phyloP scores from a whole-genome alignment of 2,329 filamentous ascomycete species.

The Penicillium sp. region DNA sequence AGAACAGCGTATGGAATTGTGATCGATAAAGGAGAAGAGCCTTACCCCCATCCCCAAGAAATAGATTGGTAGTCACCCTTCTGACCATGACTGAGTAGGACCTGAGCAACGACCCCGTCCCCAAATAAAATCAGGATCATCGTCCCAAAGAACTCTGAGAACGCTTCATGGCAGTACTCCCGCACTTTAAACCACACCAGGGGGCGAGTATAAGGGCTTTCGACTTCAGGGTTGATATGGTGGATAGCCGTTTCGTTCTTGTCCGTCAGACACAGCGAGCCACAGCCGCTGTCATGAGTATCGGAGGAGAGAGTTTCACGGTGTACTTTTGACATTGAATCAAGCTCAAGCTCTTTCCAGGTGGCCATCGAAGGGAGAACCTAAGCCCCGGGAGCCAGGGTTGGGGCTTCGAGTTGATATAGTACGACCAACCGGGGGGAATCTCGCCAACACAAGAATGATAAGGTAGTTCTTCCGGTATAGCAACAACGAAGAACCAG shows the following conservation, averaged over 20 bases:
- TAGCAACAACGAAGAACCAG: constrained; percentile 12
- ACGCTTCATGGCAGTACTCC: constrained; percentile 53
- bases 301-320: constrained; percentile 10
- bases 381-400: not conserved
- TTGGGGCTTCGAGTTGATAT: constrained; percentile 7
- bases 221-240: constrained; percentile 9
- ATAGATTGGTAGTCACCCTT: constrained; percentile 53
- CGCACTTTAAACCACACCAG: constrained; percentile 55
- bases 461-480: constrained; percentile 6
- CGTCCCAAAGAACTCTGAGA: constrained; percentile 66
- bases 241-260: constrained; percentile 18
- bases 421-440: not conserved
- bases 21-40: not conserved
- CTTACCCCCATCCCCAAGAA: constrained; percentile 50
- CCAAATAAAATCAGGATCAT: constrained; percentile 68
- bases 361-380: constrained; percentile 6
- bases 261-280: constrained; percentile 14
- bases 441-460: not conserved
- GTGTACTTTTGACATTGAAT: constrained; percentile 16
- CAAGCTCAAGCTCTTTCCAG: constrained; percentile 3
- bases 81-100: constrained; percentile 53
- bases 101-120: constrained; percentile 68
- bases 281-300: constrained; percentile 16
- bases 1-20: not conserved
- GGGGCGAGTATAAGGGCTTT: constrained; percentile 7